Evolutionary conservation across 805 yeast genomes (phyloP).

Genomic region (Starmerella davenportii): DNA sequence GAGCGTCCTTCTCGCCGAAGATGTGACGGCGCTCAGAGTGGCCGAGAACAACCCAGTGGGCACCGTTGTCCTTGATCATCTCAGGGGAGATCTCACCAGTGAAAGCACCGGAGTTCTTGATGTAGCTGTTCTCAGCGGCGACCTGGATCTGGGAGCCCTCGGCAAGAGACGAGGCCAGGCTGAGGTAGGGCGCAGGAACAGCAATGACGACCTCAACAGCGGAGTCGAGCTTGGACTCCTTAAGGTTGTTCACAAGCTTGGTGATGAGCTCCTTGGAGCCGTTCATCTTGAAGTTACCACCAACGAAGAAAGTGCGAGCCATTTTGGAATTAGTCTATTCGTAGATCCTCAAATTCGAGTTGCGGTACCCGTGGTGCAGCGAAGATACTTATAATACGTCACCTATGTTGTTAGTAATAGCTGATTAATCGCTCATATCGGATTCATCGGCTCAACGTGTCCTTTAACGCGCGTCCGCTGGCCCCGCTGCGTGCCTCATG

Average conservation of each 20-base stretch:
- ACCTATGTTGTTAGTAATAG: not conserved
- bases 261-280: constrained; percentile 77
- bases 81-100: constrained; percentile 92
- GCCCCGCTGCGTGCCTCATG: not conserved
- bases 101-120: constrained; percentile 85
- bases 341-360: constrained; percentile 1
- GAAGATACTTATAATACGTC: constrained; percentile 2
- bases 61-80: constrained; percentile 79
- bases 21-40: constrained; percentile 97
- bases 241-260: constrained; percentile 66
- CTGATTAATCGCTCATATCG: not conserved
- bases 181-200: constrained; percentile 89
- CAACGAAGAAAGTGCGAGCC: constrained; percentile 92
- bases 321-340: constrained; percentile 5
- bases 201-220: constrained; percentile 85
- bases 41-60: constrained; percentile 87
- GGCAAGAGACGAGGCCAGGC: constrained; percentile 52
- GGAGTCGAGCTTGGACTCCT: constrained; percentile 54
- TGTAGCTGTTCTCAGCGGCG: constrained; percentile 81
- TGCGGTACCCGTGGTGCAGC: not conserved
- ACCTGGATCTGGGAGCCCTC: constrained; percentile 53
- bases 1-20: constrained; percentile 75
- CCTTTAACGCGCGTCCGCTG: not conserved
- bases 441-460: not conserved
- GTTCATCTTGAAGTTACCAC: constrained; percentile 98